These are phyloP conservation scores for Austropuccinia psidii DNA, from an alignment of 1,284 basidiomycete species.

Conservation along the genomic window DNA sequence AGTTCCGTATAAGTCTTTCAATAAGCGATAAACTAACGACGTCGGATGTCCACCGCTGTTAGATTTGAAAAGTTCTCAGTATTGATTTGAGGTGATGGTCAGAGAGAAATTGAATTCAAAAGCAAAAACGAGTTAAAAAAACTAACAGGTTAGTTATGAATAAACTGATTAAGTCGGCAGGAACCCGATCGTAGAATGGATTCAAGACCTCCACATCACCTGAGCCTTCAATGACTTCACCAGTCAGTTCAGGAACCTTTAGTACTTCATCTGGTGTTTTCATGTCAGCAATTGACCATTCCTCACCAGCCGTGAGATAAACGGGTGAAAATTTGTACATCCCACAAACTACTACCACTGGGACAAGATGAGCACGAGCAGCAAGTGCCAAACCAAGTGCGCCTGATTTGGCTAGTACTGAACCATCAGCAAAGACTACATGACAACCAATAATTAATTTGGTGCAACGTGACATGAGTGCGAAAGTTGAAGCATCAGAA, in stretches of 20 bases:
- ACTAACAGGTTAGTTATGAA: conserved; percentile 36
- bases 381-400: conserved; percentile 22
- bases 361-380: conserved; percentile 20
- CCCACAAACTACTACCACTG: conserved; percentile 26
- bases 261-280: conserved; percentile 31
- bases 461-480: conserved; percentile 29
- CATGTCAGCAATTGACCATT: conserved; percentile 18
- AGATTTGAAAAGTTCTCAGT: no score
- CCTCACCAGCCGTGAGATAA: conserved; percentile 12
- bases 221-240: not conserved
- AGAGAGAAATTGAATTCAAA: not conserved
- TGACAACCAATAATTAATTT: conserved; percentile 36
- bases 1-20: conserved; percentile 37
- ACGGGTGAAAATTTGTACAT: conserved; percentile 32
- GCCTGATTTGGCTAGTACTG: conserved; percentile 35
- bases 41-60: conserved; percentile 33
- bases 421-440: conserved; percentile 35
- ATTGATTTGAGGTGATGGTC: no score
- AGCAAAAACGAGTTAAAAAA: not conserved
- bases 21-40: conserved; percentile 25
- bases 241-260: not conserved
- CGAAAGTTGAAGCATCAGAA: conserved; percentile 25
- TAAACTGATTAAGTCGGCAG: conserved; percentile 28
- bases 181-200: conserved; percentile 34
- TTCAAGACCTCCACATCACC: conserved; percentile 26